phyloP scores from a whole-genome alignment of 2,329 filamentous ascomycete genomes.

The Zymoseptoria pseudotritici region DNA sequence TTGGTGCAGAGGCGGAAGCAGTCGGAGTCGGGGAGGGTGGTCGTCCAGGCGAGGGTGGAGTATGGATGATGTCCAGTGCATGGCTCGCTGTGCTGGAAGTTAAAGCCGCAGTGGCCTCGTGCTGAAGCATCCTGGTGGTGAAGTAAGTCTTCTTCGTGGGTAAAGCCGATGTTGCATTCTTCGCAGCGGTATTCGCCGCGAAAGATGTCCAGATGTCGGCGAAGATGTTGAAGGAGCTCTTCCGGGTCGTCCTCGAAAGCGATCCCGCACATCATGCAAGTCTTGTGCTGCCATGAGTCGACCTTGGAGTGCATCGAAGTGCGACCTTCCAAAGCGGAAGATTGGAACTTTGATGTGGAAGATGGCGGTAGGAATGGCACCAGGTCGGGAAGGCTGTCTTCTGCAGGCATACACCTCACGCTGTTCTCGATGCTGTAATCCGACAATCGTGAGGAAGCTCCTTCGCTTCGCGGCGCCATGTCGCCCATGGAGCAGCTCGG shows the following conservation, averaged over 20 bases:
- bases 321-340: not conserved
- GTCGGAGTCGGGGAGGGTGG: slow-evolving; percentile 17
- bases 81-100: slow-evolving; percentile 15
- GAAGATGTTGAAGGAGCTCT: slow-evolving; percentile 17
- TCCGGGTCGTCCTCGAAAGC: slow-evolving; percentile 18
- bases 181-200: slow-evolving; percentile 18
- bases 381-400: not conserved
- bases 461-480: not conserved
- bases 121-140: slow-evolving; percentile 15
- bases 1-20: slow-evolving; percentile 17
- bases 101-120: slow-evolving; percentile 22
- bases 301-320: slow-evolving; percentile 6
- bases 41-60: slow-evolving; percentile 1
- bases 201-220: slow-evolving; percentile 18
- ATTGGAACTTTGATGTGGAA: not conserved
- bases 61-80: slow-evolving; percentile 25
- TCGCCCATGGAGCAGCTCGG: not conserved
- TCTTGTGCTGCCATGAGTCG: slow-evolving; percentile 12
- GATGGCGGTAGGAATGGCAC: not conserved
- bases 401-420: not conserved
- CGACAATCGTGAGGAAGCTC: not conserved
- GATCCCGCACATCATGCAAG: slow-evolving; percentile 19
- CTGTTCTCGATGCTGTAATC: not conserved
- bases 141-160: slow-evolving; percentile 20
- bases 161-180: slow-evolving; percentile 21